phyloP scores from a whole-genome alignment of 345 rosid species.

The Geranium rotundifolium region DNA sequence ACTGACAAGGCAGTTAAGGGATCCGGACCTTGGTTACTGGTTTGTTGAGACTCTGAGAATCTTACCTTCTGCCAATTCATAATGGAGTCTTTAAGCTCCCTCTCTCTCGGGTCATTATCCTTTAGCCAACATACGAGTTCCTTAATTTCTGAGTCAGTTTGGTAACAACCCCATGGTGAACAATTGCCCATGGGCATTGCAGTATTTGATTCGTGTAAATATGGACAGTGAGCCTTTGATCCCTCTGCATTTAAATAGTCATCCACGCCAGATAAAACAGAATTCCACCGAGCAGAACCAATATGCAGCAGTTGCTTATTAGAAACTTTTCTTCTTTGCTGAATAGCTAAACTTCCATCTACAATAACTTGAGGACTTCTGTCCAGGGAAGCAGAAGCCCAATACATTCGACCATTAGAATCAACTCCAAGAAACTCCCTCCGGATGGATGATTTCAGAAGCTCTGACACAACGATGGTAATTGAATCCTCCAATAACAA shows the following conservation, averaged over 20 bases:
- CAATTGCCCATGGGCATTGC: conserved; percentile 12
- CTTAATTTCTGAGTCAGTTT: conserved; percentile 61
- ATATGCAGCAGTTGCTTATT: no score
- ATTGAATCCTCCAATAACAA: conserved; percentile 48
- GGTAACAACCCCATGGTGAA: conserved; percentile 53
- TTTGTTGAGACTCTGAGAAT: conserved; percentile 32
- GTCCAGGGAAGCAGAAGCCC: conserved; percentile 53
- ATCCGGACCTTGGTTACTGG: conserved; percentile 19
- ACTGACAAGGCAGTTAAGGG: conserved; percentile 12
- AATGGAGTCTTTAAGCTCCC: conserved; percentile 64
- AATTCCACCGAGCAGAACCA: no score
- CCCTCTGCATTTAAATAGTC: conserved; percentile 26
- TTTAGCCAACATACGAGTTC: conserved; percentile 65
- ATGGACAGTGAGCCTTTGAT: conserved; percentile 48
- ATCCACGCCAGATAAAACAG: conserved; percentile 10
- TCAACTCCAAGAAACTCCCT: conserved; percentile 84
- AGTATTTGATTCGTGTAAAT: conserved; percentile 28
- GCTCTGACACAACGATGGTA: conserved; percentile 44
- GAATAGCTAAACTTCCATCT: conserved; percentile 55
- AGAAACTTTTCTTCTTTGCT: conserved; percentile 20
- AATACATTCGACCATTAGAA: conserved; percentile 69
- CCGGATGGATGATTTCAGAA: conserved; percentile 50
- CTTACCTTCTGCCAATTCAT: conserved; percentile 47
- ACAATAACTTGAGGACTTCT: conserved; percentile 47
- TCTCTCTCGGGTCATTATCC: conserved; percentile 51